phyloP scores from a whole-genome alignment of 1,284 basidiomycete genomes.

The Violaceomyces palustris region DNA sequence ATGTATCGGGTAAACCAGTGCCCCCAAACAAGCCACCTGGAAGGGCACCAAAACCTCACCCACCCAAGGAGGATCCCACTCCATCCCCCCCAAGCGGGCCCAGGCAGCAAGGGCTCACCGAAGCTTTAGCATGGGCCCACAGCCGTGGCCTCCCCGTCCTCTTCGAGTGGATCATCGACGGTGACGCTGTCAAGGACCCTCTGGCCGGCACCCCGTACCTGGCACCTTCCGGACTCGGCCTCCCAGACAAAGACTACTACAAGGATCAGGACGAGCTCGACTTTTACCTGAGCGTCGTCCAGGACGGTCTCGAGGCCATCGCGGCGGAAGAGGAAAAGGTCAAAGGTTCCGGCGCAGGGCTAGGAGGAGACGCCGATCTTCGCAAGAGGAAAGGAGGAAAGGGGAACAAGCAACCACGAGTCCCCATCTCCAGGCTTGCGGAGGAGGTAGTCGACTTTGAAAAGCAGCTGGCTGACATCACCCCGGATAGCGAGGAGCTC shows the following conservation, averaged over 20 bases:
- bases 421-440: conserved; percentile 60
- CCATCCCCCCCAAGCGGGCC: conserved; percentile 32
- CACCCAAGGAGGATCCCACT: conserved; percentile 21
- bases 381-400: conserved; percentile 53
- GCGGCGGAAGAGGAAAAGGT: conserved; percentile 53
- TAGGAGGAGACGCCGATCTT: conserved; percentile 59
- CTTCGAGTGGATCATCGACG: conserved; percentile 74
- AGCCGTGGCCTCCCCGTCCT: conserved; percentile 65
- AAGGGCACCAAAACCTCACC: conserved; percentile 32
- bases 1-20: conserved; percentile 13
- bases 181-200: conserved; percentile 83
- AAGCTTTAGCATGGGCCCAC: conserved; percentile 78
- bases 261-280: conserved; percentile 68
- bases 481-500: conserved; percentile 60
- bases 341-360: conserved; percentile 58
- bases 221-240: conserved; percentile 73
- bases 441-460: conserved; percentile 75
- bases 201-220: conserved; percentile 81
- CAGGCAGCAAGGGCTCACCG: conserved; percentile 62
- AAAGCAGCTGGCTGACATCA: conserved; percentile 70
- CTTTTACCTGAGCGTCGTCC: conserved; percentile 68
- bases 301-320: conserved; percentile 65
- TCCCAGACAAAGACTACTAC: conserved; percentile 94
- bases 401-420: conserved; percentile 55
- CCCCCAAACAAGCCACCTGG: conserved; percentile 37